Percentiles rank a stretch among this genome's conserved stretches.
These are phyloP conservation scores for Amylocarpus encephaloides DNA, from an alignment of 2,329 filamentous ascomycete genomes.

Conservation along the genomic window DNA sequence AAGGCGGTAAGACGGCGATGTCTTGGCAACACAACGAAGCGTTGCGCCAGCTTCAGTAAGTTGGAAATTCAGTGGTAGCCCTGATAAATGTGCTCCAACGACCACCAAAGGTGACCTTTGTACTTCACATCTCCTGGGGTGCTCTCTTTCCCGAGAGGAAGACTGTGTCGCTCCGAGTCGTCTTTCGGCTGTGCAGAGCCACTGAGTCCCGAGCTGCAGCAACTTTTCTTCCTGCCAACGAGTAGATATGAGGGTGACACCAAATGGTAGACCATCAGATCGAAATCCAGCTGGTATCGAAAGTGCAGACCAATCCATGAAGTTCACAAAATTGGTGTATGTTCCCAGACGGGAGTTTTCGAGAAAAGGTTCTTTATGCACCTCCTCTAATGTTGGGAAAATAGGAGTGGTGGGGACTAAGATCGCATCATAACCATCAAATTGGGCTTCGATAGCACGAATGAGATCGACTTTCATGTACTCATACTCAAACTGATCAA, in stretches of 20 bases:
- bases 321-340: conserved; percentile 56
- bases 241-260: conserved; percentile 34
- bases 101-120: conserved; percentile 24
- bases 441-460: conserved; percentile 36
- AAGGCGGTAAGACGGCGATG: conserved; percentile 29
- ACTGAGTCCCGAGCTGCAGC: conserved; percentile 8
- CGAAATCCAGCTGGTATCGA: conserved; percentile 40
- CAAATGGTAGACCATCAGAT: conserved; percentile 34
- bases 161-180: neutral
- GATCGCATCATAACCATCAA: conserved; percentile 41
- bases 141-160: neutral
- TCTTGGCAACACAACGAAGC: conserved; percentile 25
- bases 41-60: conserved; percentile 29
- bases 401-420: conserved; percentile 52
- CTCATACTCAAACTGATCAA: conserved; percentile 32
- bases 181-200: neutral
- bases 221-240: conserved; percentile 34
- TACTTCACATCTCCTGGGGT: neutral
- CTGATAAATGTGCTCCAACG: conserved; percentile 34
- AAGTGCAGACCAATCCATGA: conserved; percentile 50
- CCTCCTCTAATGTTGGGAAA: conserved; percentile 44
- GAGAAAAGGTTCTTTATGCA: conserved; percentile 44
- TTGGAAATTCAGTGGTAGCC: conserved; percentile 33
- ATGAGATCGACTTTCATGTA: conserved; percentile 36
- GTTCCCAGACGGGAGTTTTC: conserved; percentile 48